Base-by-base conservation (phyloP, 208 protist genomes). In the Crithidia fasciculata region DNA sequence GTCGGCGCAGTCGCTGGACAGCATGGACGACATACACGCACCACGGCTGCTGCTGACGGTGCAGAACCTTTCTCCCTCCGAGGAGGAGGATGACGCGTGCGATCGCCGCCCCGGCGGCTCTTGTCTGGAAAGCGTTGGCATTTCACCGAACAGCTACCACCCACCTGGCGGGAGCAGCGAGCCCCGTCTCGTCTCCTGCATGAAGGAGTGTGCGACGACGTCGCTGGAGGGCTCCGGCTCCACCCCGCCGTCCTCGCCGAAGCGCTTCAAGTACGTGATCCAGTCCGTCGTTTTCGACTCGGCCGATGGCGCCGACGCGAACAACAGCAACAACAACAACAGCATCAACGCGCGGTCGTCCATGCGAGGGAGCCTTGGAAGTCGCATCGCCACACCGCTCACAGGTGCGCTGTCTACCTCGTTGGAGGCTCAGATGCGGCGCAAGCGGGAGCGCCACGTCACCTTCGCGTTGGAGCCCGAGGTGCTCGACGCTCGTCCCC, bases 401-500 rank as follows among this genome's bases (percentile, higher is more conserved):
- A 57, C 59, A 5, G 50, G 39, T 45, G 36, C 37, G 5, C 4
- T 54, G 3, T 18, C 50, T 6, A 41, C 37, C 47, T n/a, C 56
- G 18, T 28, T 50, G 9, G 19, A 70, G 19, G 57, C 61, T 4
- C 70, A 47, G 55, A 43, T 50, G 55, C 72, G 64, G 0, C 55
- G 52, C 19, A 9, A 9, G 57, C 54, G 49, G 10, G 58, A 72
- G 52, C 65, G 74, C 12, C 74, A 78, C 56, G 66, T 78, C 40
- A 78, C 74, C 36, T 78, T 78, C 15, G 74, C 74, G 52, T 13
- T 78, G 56, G 66, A 78, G 59, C 74, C 74, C 16, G 74, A 78
- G 58, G 64, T 78, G 43, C 66, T 78, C 16, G 74, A 78, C 36
- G 59, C 66, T 7, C 74, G 74, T 9, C 65, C 74, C 5, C 74